Base-by-base conservation (phyloP, 2,329 filamentous ascomycete genomes). In the Chrysoporthe cubensis region DNA sequence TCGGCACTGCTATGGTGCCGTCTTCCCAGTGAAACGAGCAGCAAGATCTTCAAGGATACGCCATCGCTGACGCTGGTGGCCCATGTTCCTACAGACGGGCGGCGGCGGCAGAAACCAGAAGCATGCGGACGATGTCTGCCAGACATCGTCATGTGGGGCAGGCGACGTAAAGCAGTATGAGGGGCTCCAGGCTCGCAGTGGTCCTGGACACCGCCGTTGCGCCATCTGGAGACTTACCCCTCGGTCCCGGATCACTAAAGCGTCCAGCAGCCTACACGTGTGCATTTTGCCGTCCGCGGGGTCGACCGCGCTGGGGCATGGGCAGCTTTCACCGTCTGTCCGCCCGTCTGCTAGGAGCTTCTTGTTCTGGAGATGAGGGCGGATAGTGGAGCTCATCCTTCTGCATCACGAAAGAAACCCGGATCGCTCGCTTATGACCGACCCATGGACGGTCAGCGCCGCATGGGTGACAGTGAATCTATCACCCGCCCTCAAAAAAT, bases 391-490 rank as follows among this genome's bases (percentile, higher is more conserved):
- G 62, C 52, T 59, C 58, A 68, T 60, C 62, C 59, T 67, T 42
- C 62, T 64, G 65, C 65, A 65, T 67, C 68, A 70, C 68, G 68
- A 70, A 70, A 70, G 64, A 70, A 68, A 70, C 54, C 62, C 68
- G 68, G 68, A 68, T 70, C 66, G 48, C 62, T 65, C 68, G 68
- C 68, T 67, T 60, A 69, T 69, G 68, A 69, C 68, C 68, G 68
- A 65, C 62, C 40, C 18, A 44, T 65, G 62, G 58, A 69, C 65
- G 62, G 65, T 67, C 62, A 65, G 62, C 62, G 48, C 62, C 57
- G 60, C 42, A 66, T 40, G 48, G 32, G 18, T 44, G 42, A 62
- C 18, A 52, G 26, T 67, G 60, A 66, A 62, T 64, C 56, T 48
- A 64, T 54, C 44, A 65, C 46, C 61, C 48, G 37, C 44, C 44